Conservation (phyloP, 2,329 filamentous ascomycete species). For the Arthrobotrys pseudoclavata region DNA sequence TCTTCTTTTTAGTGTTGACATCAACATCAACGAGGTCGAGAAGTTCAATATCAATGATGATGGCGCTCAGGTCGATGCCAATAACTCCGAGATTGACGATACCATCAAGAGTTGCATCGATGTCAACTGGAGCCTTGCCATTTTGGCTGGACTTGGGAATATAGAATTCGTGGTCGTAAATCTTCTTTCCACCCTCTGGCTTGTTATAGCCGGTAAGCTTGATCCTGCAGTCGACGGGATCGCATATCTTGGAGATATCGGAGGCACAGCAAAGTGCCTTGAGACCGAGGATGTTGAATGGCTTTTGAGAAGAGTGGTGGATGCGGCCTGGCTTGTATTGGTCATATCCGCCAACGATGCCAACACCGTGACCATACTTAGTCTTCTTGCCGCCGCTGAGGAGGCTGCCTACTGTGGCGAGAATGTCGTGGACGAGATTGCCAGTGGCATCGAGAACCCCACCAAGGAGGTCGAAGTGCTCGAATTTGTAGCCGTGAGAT, state of each 20-base stretch:
- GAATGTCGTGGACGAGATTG: constrained; percentile 42
- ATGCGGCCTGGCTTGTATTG: constrained; percentile 48
- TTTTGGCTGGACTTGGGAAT: constrained; percentile 43
- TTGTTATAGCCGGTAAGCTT: constrained; percentile 53
- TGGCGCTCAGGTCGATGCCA: constrained; percentile 5
- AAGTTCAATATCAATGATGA: constrained; percentile 34
- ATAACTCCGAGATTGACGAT: constrained; percentile 30
- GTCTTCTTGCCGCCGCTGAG: constrained; percentile 29
- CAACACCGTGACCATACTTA: constrained; percentile 41
- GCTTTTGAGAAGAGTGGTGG: constrained; percentile 40
- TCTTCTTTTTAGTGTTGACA: constrained; percentile 28
- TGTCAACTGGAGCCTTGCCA: constrained; percentile 37
- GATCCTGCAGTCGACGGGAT: constrained; percentile 51
- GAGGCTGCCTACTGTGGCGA: constrained; percentile 26
- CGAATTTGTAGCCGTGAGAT: constrained; percentile 47
- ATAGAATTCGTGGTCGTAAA: constrained; percentile 58
- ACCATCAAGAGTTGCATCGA: constrained; percentile 43
- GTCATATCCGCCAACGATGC: constrained; percentile 40
- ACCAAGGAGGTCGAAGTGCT: constrained; percentile 48
- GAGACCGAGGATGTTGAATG: constrained; percentile 46
- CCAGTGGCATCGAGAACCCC: constrained; percentile 43
- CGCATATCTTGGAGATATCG: constrained; percentile 39
- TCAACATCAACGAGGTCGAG: constrained; percentile 30
- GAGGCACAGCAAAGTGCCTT: constrained; percentile 52
- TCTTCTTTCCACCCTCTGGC: constrained; percentile 44